Conservation (phyloP, 2,329 filamentous ascomycete species). For the Cladosporium halotolerans region DNA sequence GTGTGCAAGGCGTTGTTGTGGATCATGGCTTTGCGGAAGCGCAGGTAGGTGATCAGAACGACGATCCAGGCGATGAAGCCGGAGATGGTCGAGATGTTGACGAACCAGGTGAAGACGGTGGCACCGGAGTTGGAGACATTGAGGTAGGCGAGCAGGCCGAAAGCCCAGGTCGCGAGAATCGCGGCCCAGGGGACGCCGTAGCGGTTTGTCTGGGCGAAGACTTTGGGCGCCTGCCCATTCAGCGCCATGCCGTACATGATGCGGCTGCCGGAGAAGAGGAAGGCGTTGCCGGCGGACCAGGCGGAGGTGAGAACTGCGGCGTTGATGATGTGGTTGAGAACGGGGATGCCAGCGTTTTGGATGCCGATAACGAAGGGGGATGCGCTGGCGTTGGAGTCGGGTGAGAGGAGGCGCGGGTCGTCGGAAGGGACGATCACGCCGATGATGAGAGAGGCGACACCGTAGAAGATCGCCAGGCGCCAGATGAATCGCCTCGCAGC, state of each 20-base stretch:
- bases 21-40: constrained; percentile 49
- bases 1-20: constrained; percentile 39
- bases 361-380: constrained; percentile 56
- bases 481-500: constrained; percentile 20
- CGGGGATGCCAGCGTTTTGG: constrained; percentile 52
- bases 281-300: constrained; percentile 50
- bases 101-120: constrained; percentile 35
- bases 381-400: constrained; percentile 30
- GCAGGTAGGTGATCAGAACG: constrained; percentile 41
- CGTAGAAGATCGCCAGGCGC: constrained; percentile 32
- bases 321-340: constrained; percentile 60
- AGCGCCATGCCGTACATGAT: constrained; percentile 52
- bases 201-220: constrained; percentile 38
- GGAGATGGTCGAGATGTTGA: constrained; percentile 35
- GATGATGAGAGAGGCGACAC: constrained; percentile 33
- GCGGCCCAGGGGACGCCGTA: constrained; percentile 46
- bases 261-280: constrained; percentile 47
- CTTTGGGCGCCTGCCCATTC: constrained; percentile 57
- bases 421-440: constrained; percentile 36
- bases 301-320: constrained; percentile 61
- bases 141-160: constrained; percentile 36
- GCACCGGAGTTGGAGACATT: constrained; percentile 23
- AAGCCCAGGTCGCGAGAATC: constrained; percentile 38
- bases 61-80: constrained; percentile 36
- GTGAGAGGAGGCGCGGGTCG: constrained; percentile 26